Base-by-base conservation (phyloP, 2,329 filamentous ascomycete genomes). In the Clarireedia homoeocarpa region DNA sequence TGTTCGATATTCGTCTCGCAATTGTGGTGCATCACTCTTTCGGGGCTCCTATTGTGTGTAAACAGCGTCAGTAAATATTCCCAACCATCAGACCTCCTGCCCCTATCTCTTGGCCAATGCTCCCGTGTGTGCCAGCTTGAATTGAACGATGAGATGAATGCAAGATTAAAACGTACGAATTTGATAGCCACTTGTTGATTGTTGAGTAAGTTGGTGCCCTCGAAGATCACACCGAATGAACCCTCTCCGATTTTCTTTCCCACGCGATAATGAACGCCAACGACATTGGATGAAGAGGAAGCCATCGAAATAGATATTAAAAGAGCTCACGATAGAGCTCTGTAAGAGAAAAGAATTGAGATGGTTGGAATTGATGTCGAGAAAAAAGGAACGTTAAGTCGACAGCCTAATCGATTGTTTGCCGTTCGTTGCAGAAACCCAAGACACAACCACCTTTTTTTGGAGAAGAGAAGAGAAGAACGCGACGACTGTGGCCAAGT, bases 211-310 rank as follows among this genome's bases (percentile, higher is more conserved):
- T 99, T 99, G 70, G 91, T 97, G 66, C 94, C 94, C 75, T 97
- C 94, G 70, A 97, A 97, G 71, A 97, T 96, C 67, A 97, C 94
- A 78, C 92, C 92, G 70, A 97, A 97, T 40, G 91, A 96, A 63
- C 92, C 92, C 82, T 97, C 94, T 72, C 94, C 94, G 67, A 99
- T 97, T 79, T 99, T 99, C 83, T 97, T 97, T 68, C 94, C 94
- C 64, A 99, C 94, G 64, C 94, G 84, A 75, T 99, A 99, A 77
- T 99, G 94, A 65, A 99, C 94, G 71, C 94, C 94, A 69, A 97
- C 94, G 65, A 99, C 94, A 75, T 97, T 97, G 60, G 91, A 96
- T 14, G 68, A 69, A 50, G 67, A 70, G 49, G 67, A 70, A 42
- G 68, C 66, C 66, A 69, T 70, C 47, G 61, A 34, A 50, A 40